Evolutionary conservation across 306 rosid species (phyloP).

Genomic region (Dryas drummondii): DNA sequence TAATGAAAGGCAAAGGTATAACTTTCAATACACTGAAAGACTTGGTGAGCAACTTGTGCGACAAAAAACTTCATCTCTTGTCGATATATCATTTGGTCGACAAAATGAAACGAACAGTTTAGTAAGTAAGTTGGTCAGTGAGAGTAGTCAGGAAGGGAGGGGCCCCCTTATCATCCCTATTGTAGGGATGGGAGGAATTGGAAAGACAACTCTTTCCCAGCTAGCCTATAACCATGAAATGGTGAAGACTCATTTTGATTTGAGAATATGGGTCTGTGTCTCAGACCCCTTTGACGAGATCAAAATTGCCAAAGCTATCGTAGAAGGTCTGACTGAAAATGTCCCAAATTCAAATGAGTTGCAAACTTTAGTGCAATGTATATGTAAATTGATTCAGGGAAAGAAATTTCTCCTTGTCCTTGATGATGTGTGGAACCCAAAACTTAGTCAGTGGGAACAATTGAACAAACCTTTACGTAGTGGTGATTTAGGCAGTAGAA

Average conservation of each 20-base stretch:
- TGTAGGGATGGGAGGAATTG: slow-evolving; percentile 15
- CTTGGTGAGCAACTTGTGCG: background rate
- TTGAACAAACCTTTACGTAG: background rate
- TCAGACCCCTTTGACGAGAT: slow-evolving; percentile 3
- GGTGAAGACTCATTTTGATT: background rate
- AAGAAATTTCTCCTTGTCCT: slow-evolving; percentile 15
- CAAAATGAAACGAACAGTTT: background rate
- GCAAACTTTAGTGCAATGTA: background rate
- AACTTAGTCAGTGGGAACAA: background rate
- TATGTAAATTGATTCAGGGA: background rate
- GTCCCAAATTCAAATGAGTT: background rate
- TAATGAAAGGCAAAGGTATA: background rate
- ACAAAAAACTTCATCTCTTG: background rate
- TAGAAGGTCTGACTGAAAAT: background rate
- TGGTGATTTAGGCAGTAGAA: slow-evolving; percentile 1
- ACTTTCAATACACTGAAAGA: background rate
- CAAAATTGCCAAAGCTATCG: background rate
- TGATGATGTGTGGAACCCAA: slow-evolving; percentile 26
- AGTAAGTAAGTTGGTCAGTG: background rate
- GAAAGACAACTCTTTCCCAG: slow-evolving; percentile 1
- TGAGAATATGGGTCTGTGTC: slow-evolving; percentile 15
- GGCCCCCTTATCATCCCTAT: background rate
- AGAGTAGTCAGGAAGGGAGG: background rate
- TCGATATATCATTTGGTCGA: background rate
- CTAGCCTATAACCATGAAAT: background rate